Base-by-base conservation (phyloP, 495 filamentous ascomycete species). In the Extremus antarcticus region DNA sequence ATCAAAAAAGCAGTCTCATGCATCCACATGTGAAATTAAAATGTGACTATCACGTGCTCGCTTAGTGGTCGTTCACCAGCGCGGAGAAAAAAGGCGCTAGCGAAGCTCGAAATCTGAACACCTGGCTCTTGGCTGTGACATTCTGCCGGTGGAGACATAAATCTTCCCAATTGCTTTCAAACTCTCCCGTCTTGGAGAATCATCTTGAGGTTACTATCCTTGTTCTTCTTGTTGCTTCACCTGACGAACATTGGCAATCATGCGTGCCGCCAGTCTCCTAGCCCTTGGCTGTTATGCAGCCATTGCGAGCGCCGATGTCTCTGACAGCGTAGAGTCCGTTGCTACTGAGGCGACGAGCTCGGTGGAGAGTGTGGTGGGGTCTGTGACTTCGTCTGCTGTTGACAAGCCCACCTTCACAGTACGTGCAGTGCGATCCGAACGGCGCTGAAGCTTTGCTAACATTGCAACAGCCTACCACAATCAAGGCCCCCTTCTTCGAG, bases 401-500 rank as follows among this genome's bases (percentile, higher is more conserved):
- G 76, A 82, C 68, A 81, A 85, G 62, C 90, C 92, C 21, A 88
- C 84, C 47, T 96, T 95, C 69, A 94, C 90, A 53, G 90, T 95
- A 74, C 76, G 89, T 74, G 51, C 58, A 22, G 43, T 49, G 35
- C 43, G 47, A 64, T 63, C 68, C 41, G 20, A n/a, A 4, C 4
- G 15, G 17, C 61, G 16, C 64, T 63, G 56, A 49, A 54, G 41
- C 20, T n/a, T 15, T 19, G 16, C 50, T 11, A 20, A 48, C 46
- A 4, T 20, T 60, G 40, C 13, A 11, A 45, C 63, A 96, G 91
- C 91, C 94, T 49, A 84, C 87, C 50, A 76, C 76, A 53, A 73
- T 97, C 65, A 87, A 97, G 72, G 94, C 86, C 57, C 87, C 89
- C 40, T 97, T 99, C 83, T 73, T 96, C 54, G 94, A 99, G 75